Evolutionary conservation across 768 basidiomycete species (phyloP).

Genomic region (Podaxis sp.): DNA sequence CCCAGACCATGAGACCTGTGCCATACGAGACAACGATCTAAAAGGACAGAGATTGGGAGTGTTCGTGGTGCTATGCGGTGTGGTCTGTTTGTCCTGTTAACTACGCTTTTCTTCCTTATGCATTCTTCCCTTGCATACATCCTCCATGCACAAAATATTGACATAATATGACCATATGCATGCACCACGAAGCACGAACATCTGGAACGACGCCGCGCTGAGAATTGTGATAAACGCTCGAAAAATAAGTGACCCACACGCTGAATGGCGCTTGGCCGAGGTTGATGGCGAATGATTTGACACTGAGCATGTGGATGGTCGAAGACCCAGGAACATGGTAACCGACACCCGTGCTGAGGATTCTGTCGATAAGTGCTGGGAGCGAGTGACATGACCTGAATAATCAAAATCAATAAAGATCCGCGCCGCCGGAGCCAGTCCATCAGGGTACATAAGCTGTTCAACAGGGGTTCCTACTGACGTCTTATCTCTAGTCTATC

Average conservation of each 20-base stretch:
- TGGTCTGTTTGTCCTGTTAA: slow-evolving; percentile 23
- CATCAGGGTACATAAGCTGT: slow-evolving; percentile 5
- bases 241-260: background rate
- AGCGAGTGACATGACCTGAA: background rate
- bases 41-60: slow-evolving; percentile 27
- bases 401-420: slow-evolving; percentile 1
- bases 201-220: background rate
- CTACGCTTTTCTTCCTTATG: slow-evolving; percentile 23
- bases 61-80: slow-evolving; percentile 18
- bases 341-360: background rate
- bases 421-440: background rate
- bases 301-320: background rate
- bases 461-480: slow-evolving; percentile 5
- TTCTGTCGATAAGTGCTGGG: background rate
- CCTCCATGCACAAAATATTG: slow-evolving; percentile 12
- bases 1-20: slow-evolving; percentile 91
- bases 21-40: slow-evolving; percentile 97
- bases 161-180: slow-evolving; percentile 20
- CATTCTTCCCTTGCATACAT: slow-evolving; percentile 7
- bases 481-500: slow-evolving; percentile 5
- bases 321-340: background rate
- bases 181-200: background rate
- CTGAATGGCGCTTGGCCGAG: background rate
- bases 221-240: background rate
- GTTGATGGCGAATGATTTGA: background rate